phyloP scores from a whole-genome alignment of 192 early-diverging fungal genomes.

The Rhizophagus sp. region DNA sequence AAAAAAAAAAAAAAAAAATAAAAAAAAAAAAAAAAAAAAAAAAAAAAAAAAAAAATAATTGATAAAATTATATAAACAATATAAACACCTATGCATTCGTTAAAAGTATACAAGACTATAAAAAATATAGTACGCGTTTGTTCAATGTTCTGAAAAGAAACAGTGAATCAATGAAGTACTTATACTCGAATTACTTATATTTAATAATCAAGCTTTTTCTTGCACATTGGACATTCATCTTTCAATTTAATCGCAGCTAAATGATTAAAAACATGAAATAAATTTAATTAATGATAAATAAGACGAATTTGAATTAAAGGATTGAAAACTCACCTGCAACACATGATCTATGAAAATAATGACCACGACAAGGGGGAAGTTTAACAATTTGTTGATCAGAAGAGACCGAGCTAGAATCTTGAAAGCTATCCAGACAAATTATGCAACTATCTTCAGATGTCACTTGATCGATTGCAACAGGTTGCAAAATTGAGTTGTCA shows the following conservation, averaged over 20 bases:
- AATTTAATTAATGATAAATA: conserved; percentile 9
- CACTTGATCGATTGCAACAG: neutral
- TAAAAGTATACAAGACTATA: no score
- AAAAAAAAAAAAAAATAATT: no score
- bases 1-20: no score
- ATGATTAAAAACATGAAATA: neutral
- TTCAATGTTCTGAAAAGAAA: no score
- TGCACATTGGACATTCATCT: conserved; percentile 32
- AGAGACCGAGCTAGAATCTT: conserved; percentile 4
- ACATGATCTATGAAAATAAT: conserved; percentile 30
- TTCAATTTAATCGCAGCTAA: conserved; percentile 30
- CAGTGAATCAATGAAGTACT: no score
- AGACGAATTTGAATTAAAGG: neutral
- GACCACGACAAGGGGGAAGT: conserved; percentile 28
- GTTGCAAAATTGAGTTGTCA: conserved; percentile 31
- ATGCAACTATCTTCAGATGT: conserved; percentile 26
- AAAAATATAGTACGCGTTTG: no score
- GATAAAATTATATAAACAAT: no score
- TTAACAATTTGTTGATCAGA: conserved; percentile 25
- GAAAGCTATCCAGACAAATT: conserved; percentile 25
- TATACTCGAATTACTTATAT: no score
- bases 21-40: no score
- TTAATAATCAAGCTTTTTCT: conserved; percentile 29
- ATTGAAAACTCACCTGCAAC: conserved; percentile 18
- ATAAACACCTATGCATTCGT: no score